Base-by-base conservation (phyloP, 2,329 filamentous ascomycete genomes). In the Nemania sp. region DNA sequence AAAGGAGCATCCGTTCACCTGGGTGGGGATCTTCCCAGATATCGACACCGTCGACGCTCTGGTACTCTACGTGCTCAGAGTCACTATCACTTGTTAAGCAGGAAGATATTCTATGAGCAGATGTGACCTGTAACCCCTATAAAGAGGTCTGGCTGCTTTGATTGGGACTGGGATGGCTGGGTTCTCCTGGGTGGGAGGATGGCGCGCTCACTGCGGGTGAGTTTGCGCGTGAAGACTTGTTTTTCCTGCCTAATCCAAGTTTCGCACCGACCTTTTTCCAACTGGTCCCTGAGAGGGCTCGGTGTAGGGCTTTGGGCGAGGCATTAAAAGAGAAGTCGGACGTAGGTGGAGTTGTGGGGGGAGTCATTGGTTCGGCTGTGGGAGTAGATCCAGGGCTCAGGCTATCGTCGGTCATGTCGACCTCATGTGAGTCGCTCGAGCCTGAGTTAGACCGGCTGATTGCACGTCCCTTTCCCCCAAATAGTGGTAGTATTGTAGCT, bases 331-430 rank as follows among this genome's bases (percentile, higher is more conserved):
- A 77, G 80, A 84, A 88, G 69, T 90, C 86, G 0, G 87, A 85
- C 0, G 86, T 87, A 0, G 91, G 91, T 38, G 92, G 90, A 2
- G 90, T 92, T 2, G 87, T 92, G 0, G 92, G 92, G 0, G 92
- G 92, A 3, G 92, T 94, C 83, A 93, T 90, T 2, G 86, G 90
- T 75, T 91, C 90, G 67, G 84, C 81, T 27, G 80, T 77, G 56
- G 84, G 79, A 38, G 88, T 83, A 59, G 89, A 89, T 65, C 84
- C 84, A n/a, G 86, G 85, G 69, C 86, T 87, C 64, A 86, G 87
- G 67, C 87, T 91, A 76, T 93, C 91, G 73, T 93, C 91, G 0
- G 87, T 88, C 24, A 84, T 82, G 32, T 87, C 84, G 55, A 85
- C 79, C 69, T 88, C 82, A 56, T 79, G 74, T 69, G 82, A 76